phyloP scores from a whole-genome alignment of 2,329 filamentous ascomycete species.

The Penicillium sp. region DNA sequence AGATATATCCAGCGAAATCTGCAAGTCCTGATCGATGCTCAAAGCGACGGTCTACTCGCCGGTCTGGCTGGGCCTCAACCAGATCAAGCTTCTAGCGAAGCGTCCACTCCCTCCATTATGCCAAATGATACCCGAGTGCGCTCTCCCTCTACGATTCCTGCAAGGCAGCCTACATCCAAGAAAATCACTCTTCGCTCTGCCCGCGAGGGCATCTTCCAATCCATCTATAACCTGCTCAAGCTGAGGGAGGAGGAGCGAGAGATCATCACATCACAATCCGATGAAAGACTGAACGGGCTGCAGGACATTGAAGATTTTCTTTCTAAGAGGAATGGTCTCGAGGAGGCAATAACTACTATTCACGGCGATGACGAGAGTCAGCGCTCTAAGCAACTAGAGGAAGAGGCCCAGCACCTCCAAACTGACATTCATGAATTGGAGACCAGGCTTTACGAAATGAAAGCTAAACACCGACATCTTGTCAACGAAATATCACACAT shows the following conservation, averaged over 20 bases:
- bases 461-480: constrained; percentile 56
- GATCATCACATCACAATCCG: constrained; percentile 49
- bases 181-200: constrained; percentile 57
- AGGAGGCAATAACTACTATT: constrained; percentile 54
- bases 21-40: constrained; percentile 62
- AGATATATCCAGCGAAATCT: constrained; percentile 59
- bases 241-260: constrained; percentile 60
- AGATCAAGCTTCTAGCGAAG: constrained; percentile 53
- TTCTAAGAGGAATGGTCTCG: constrained; percentile 52
- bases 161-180: constrained; percentile 43
- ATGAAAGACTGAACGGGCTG: constrained; percentile 50
- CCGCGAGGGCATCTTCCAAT: constrained; percentile 58
- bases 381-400: constrained; percentile 48
- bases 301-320: constrained; percentile 55
- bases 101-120: constrained; percentile 33
- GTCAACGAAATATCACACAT: constrained; percentile 54
- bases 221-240: constrained; percentile 58
- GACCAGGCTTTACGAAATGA: constrained; percentile 57
- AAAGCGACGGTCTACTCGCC: constrained; percentile 59
- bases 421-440: constrained; percentile 61
- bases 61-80: constrained; percentile 44
- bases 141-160: constrained; percentile 39
- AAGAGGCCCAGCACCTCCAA: constrained; percentile 56
- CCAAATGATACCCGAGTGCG: constrained; percentile 33
- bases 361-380: constrained; percentile 49